These are phyloP conservation scores for Flagelloscypha sp. DNA, from an alignment of 768 basidiomycete species.

Conservation along the genomic window DNA sequence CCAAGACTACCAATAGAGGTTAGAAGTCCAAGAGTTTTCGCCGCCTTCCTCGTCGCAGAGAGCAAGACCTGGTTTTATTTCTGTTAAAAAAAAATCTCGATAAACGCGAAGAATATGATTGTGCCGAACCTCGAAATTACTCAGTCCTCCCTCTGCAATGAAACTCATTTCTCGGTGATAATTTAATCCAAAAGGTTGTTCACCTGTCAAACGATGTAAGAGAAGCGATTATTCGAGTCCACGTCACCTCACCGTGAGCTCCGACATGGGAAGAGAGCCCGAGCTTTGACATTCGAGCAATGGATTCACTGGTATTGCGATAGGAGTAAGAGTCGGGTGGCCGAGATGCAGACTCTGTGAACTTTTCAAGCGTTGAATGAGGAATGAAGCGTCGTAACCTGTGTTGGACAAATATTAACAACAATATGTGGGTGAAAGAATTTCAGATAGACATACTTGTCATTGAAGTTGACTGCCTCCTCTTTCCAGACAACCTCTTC, in stretches of 20 bases:
- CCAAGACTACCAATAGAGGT: slow-evolving; percentile 55
- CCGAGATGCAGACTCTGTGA: slow-evolving; percentile 54
- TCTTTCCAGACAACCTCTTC: slow-evolving; percentile 65
- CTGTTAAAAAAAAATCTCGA: neutral
- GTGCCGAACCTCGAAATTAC: slow-evolving; percentile 53
- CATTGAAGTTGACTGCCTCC: slow-evolving; percentile 56
- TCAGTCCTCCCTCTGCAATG: slow-evolving; percentile 53
- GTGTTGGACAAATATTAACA: slow-evolving; percentile 3
- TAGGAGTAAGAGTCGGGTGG: slow-evolving; percentile 45
- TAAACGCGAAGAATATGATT: neutral
- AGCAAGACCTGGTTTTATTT: slow-evolving; percentile 41
- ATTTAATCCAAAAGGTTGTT: slow-evolving; percentile 64
- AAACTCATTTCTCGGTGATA: slow-evolving; percentile 73
- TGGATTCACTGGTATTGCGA: slow-evolving; percentile 57
- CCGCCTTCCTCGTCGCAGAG: slow-evolving; percentile 61
- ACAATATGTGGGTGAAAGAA: neutral
- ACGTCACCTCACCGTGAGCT: slow-evolving; percentile 37
- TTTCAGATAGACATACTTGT: slow-evolving; percentile 39
- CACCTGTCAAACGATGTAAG: slow-evolving; percentile 68
- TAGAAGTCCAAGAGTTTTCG: slow-evolving; percentile 55
- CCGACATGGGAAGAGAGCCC: slow-evolving; percentile 52
- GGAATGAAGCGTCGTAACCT: slow-evolving; percentile 58
- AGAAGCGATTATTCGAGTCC: no score
- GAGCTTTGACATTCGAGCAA: slow-evolving; percentile 59
- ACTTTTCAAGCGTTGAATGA: slow-evolving; percentile 52